Base-by-base conservation (phyloP, 768 basidiomycete species). In the Calvatia gigantea region DNA sequence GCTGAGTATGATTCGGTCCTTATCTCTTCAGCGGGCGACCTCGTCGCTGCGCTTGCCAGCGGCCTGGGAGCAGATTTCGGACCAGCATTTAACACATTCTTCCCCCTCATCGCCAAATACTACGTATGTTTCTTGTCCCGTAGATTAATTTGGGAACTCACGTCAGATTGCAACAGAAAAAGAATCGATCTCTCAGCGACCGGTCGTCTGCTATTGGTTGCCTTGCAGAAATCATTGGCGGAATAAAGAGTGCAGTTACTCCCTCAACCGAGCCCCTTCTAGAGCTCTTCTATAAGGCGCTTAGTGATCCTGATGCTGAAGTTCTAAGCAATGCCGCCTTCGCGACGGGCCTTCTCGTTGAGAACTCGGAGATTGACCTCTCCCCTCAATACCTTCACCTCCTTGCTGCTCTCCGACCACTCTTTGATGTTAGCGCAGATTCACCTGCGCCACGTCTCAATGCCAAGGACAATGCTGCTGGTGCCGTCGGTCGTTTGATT, bases 1-100 rank as follows among this genome's bases (percentile, higher is more conserved):
- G 94, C 95, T 1, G 97, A 99, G 74, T 96, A 94, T 68, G 97
- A 99, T 68, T 91, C 95, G 3, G 91, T 97, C 52, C 80, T 99
- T 56, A 90, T 98, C 66, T 91, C 91, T 25, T 87, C 94, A 23
- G 96, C 96, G 25, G 89, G 89, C 38, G 97, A 99, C 67, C 87
- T 99, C 52, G 94, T 98, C 56, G 86, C 94, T 51, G 81, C 92
- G 1, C 75, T 99, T 60, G 92, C 95, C 29, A 84, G 82, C 56
- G 89, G 85, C 6, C 81, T 96, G n/a, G 94, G 94, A 4, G 59
- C 80, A 19, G 91, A 91, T 69, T 99, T 98, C 64, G 78, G 82
- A 9, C 82, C 80, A 55, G 86, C 89, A 5, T 98, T 98, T 73
- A 70, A 70, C 45, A 81, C 80, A n/a, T 98, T 97, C 84, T 86